Evolutionary conservation across 202 grass and related monocot genomes (phyloP).

Genomic region (Panicum virgatum): DNA sequence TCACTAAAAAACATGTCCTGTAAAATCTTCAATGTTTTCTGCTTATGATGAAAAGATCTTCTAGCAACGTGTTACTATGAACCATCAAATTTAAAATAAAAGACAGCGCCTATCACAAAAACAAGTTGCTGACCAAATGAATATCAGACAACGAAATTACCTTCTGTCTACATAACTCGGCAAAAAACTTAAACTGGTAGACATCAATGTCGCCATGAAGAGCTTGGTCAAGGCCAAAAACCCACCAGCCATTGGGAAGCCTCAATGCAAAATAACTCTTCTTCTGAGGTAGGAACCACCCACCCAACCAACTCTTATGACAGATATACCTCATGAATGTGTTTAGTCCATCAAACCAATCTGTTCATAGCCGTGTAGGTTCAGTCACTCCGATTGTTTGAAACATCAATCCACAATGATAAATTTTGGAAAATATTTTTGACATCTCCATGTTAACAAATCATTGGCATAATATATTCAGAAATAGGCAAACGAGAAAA

Average conservation of each 20-base stretch:
- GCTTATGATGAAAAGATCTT: constrained; percentile 13
- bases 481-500: constrained; percentile 16
- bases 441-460: constrained; percentile 11
- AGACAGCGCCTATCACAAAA: not conserved
- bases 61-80: constrained; percentile 14
- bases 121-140: constrained; percentile 7
- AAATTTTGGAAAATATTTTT: constrained; percentile 1
- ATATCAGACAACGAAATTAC: constrained; percentile 48
- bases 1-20: not conserved
- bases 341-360: constrained; percentile 99
- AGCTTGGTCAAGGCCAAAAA: constrained; percentile 97
- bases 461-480: constrained; percentile 6
- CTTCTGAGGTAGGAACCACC: constrained; percentile 98
- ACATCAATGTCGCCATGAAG: constrained; percentile 99
- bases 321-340: constrained; percentile 99
- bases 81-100: constrained; percentile 16
- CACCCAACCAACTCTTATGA: constrained; percentile 97
- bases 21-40: constrained; percentile 23
- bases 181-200: constrained; percentile 98
- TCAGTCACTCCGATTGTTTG: constrained; percentile 23
- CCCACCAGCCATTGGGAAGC: constrained; percentile 96
- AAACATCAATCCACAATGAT: constrained; percentile 1
- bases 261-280: constrained; percentile 98
- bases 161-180: constrained; percentile 78
- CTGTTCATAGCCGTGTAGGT: constrained; percentile 44